Evolutionary conservation across 192 early-diverging fungal species (phyloP), one percentile per base, ranked within the genome.

Genomic region (Rhizophagus sp.): DNA sequence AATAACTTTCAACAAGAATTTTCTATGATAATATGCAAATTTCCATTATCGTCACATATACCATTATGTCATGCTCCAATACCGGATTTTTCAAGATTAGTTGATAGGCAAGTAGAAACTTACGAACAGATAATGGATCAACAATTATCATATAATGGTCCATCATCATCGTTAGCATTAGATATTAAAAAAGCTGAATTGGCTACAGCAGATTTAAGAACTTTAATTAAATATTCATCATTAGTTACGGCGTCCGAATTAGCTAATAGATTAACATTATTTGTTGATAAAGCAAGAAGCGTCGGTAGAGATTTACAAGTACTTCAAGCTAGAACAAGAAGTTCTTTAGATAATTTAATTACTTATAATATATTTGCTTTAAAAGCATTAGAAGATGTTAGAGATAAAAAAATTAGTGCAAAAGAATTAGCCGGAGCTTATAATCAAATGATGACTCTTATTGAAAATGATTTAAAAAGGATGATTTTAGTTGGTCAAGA

Each of bases 281-380:
- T 87, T 76, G 68, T 86, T 62, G 52, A 75, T 7, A 81, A 81
- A 22, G 85, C 89, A 15, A 80, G 83, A 47, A 62, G 27, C 0
- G 81, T 86, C 44, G 82, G 85, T n/a, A 72, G 88, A 50, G 76
- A 87, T 41, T 61, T 89, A n/a, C 87, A 88, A 69, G 80, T 81
- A 7, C 52, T 89, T 62, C 85, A 89, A 57, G 81, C 87, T 13
- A 81, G 85, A 27, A 85, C 87, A 7, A 86, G 85, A 57, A 85
- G 83, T 11, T 86, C 85, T 2, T 75, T 90, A 39, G 89, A 90
- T 79, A 87, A 87, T n/a, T 30, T 90, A 11, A 86, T 86, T 33
- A 87, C 88, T 12, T 82, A 87, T 79, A 88, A 90, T 41, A 80
- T 82, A 24, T 87, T 84, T 69, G 82, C 82, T 6, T 75, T 86